phyloP scores from a whole-genome alignment of 352 stramenopile species.

The Pythium sukuiense region DNA sequence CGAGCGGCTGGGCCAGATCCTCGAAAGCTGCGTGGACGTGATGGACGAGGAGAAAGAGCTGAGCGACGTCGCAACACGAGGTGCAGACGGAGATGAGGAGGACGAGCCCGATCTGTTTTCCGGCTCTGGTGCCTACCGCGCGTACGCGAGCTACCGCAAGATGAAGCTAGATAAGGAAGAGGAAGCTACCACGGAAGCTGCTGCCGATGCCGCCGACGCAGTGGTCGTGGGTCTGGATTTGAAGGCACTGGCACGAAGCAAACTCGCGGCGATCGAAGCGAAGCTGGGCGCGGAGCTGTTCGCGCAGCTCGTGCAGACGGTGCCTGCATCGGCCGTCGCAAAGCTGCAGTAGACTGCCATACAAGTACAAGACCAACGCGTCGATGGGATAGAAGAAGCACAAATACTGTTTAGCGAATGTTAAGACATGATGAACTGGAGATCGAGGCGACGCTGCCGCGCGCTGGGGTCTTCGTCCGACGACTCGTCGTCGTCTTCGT shows the following conservation, averaged over 20 bases:
- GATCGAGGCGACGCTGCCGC: conserved; percentile 7
- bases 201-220: conserved; percentile 33
- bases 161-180: conserved; percentile 27
- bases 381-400: neutral
- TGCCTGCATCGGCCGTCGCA: conserved; percentile 57
- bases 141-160: conserved; percentile 43
- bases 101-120: conserved; percentile 31
- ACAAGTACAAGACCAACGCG: conserved; percentile 6
- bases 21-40: conserved; percentile 68
- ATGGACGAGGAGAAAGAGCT: conserved; percentile 63
- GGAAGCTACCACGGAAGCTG: neutral
- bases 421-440: conserved; percentile 33
- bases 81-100: conserved; percentile 33
- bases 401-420: neutral
- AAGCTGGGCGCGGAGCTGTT: conserved; percentile 47
- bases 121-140: conserved; percentile 46
- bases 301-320: conserved; percentile 49
- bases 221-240: conserved; percentile 45
- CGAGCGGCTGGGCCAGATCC: conserved; percentile 60
- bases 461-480: neutral
- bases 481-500: neutral
- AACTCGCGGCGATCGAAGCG: conserved; percentile 41
- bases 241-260: conserved; percentile 39
- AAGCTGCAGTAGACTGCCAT: conserved; percentile 45
- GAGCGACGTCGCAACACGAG: neutral